phyloP scores from a whole-genome alignment of 208 protist genomes.

The Crithidia bombi region DNA sequence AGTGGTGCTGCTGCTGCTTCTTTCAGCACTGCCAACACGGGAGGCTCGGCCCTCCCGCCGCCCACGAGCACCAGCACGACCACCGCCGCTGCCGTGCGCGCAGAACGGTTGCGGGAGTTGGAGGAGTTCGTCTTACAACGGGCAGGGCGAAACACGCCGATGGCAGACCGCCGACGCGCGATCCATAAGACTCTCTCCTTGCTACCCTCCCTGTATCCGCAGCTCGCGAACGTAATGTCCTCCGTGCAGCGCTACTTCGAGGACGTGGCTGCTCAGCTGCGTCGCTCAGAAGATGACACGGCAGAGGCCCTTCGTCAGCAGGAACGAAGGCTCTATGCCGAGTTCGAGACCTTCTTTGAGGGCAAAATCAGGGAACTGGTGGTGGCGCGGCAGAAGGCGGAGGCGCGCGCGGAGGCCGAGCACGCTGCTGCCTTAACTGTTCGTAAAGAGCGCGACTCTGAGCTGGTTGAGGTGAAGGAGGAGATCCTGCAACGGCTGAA shows the following conservation, averaged over 20 bases:
- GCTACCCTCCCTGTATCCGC: constrained; percentile 45
- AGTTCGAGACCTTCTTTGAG: constrained; percentile 75
- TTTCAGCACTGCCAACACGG: neutral
- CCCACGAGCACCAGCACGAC: neutral
- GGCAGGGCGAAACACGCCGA: constrained; percentile 37
- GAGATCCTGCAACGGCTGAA: constrained; percentile 64
- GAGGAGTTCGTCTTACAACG: constrained; percentile 35
- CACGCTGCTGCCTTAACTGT: constrained; percentile 53
- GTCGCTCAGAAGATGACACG: constrained; percentile 19
- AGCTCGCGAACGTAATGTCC: constrained; percentile 31
- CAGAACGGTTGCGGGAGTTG: constrained; percentile 39
- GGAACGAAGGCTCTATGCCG: constrained; percentile 46
- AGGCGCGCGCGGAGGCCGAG: constrained; percentile 34
- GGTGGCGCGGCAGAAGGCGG: constrained; percentile 44
- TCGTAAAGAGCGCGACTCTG: constrained; percentile 59
- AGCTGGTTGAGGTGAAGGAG: constrained; percentile 63
- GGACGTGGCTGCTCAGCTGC: constrained; percentile 29
- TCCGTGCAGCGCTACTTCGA: constrained; percentile 45
- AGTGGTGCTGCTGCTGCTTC: neutral
- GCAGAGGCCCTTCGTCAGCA: constrained; percentile 39
- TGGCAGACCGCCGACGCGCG: constrained; percentile 40
- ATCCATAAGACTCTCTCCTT: constrained; percentile 44
- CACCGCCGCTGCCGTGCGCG: constrained; percentile 8
- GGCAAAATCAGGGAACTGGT: constrained; percentile 63
- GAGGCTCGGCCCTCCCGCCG: neutral